These are phyloP conservation scores for Spirogloea muscicola DNA, from an alignment of 139 green algal genomes.

Conservation along the genomic window DNA sequence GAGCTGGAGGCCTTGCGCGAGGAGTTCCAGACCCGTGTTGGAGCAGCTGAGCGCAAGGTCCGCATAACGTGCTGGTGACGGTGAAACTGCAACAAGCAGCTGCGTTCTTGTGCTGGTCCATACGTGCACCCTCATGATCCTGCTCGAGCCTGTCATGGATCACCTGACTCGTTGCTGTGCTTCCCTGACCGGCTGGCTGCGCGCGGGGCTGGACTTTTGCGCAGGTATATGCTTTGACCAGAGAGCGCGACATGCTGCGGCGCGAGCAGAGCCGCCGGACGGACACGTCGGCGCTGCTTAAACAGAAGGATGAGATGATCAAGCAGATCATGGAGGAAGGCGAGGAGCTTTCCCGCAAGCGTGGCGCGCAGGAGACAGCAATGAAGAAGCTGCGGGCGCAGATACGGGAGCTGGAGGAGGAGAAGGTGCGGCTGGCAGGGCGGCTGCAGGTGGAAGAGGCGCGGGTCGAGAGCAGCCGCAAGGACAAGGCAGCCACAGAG, in stretches of 20 bases:
- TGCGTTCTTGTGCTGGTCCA: too few species aligned
- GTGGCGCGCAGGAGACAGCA: slow-evolving; percentile 36
- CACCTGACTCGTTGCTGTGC: background rate
- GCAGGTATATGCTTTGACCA: slow-evolving; percentile 80
- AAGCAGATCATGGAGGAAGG: slow-evolving; percentile 67
- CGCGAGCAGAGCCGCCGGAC: slow-evolving; percentile 65
- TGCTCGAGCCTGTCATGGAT: background rate
- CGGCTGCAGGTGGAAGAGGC: slow-evolving; percentile 40
- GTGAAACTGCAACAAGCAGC: too few species aligned
- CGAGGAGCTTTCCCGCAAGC: slow-evolving; percentile 54
- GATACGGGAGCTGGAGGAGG: slow-evolving; percentile 53
- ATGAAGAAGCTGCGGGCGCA: slow-evolving; percentile 67
- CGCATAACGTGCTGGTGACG: background rate
- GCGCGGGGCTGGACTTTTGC: background rate
- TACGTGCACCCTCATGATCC: background rate
- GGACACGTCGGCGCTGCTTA: slow-evolving; percentile 65
- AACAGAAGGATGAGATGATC: slow-evolving; percentile 90
- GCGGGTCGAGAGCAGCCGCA: slow-evolving; percentile 37
- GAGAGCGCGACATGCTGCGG: slow-evolving; percentile 85
- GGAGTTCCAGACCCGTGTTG: slow-evolving; percentile 41
- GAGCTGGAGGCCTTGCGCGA: slow-evolving; percentile 44
- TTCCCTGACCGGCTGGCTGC: background rate
- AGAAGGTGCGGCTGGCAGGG: slow-evolving; percentile 36
- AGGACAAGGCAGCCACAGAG: slow-evolving; percentile 55
- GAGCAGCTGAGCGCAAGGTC: slow-evolving; percentile 49